Evolutionary conservation across 176 grass and related monocot genomes (phyloP).

Genomic region (Aegilops sharonensis): DNA sequence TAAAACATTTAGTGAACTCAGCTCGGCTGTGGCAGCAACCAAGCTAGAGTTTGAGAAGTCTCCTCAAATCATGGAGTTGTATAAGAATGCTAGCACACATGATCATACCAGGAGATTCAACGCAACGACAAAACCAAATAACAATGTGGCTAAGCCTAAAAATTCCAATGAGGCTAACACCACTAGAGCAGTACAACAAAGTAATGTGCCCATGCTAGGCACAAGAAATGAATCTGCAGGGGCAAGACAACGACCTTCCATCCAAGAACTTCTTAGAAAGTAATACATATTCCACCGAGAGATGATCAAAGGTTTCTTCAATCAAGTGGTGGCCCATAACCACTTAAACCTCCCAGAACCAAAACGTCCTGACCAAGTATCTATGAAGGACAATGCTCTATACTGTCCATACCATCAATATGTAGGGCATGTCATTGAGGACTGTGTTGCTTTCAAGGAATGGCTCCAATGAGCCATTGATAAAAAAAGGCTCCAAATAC

Average conservation of each 20-base stretch:
- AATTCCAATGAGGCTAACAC: background rate
- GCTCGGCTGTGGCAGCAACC: background rate
- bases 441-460: background rate
- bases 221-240: background rate
- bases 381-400: background rate
- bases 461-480: background rate
- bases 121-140: background rate
- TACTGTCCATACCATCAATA: background rate
- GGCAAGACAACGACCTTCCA: background rate
- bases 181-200: background rate
- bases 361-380: background rate
- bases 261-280: background rate
- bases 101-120: background rate
- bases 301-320: background rate
- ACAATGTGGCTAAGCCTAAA: background rate
- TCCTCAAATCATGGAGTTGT: conserved; percentile 1
- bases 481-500: background rate
- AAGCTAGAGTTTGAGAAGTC: background rate
- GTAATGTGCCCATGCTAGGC: background rate
- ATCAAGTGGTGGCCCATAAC: background rate
- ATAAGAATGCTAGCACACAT: background rate
- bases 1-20: background rate
- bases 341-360: background rate
- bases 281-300: background rate
- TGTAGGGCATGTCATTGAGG: background rate